Base-by-base conservation (phyloP, 2,329 filamentous ascomycete species). In the Cyclaneusma minus region DNA sequence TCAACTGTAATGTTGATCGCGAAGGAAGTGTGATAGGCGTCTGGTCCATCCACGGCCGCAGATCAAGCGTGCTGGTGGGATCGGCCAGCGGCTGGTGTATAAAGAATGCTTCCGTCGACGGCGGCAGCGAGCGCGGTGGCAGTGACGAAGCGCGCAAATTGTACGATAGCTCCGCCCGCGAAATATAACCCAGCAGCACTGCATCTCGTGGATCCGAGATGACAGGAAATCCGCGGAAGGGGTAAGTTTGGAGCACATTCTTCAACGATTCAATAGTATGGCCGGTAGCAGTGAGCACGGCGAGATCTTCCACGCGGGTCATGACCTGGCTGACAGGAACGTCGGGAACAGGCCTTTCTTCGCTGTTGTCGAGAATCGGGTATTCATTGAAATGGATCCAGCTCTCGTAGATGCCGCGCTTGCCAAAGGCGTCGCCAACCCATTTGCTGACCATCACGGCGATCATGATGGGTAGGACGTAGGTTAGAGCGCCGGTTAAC, bases 361-460 rank as follows among this genome's bases (percentile, higher is more conserved):
- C 84, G 41, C 75, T 78, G 48, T 91, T 89, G 52, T 95, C 87
- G 29, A 98, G 68, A 54, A 87, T 94, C 0, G 89, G 89, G 47
- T 95, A 98, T 38, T 81, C 83, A 45, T 91, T 89, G 54, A 94
- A 76, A 40, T 84, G 79, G 45, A 98, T 98, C 89, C 89, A 98
- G 29, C 79, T 78, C 50, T 98, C 89, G 56, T 98, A 98, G 51
- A 98, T 95, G 37, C 89, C 84, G 25, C 78, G 72, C 29, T 82
- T 81, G 14, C 82, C 84, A 50, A 98, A 85, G 25, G 84, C 87
- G 50, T 98, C 89, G 43, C 85, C 89, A 14, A 93, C 83, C 89
- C 89, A 98, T 56, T 98, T 98, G 35, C 81, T 81, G 22, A 95
- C 65, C 85, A 98, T 92, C 45, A 98, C 89, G 22, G 85, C 84